These are phyloP conservation scores for Aspergillus carlsbadensis DNA, from an alignment of 495 filamentous ascomycete genomes.

Conservation along the genomic window DNA sequence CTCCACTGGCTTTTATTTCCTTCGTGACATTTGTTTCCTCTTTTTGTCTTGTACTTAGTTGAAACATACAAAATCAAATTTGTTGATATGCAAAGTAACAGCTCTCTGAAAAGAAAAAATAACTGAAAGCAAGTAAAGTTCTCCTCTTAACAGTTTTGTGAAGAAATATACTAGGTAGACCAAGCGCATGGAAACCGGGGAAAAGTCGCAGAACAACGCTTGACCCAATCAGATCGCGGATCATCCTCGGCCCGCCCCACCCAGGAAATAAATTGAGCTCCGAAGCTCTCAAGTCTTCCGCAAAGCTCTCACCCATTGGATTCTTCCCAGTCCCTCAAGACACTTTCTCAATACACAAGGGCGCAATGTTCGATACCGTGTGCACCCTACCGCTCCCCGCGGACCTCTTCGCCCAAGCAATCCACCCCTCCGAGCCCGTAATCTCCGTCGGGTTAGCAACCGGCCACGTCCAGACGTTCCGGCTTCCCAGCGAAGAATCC, in stretches of 20 bases:
- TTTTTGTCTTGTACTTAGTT: neutral
- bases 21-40: neutral
- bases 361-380: conserved; percentile 74
- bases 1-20: neutral
- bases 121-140: too few relatives aligned
- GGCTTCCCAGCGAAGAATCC: conserved; percentile 60
- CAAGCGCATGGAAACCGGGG: neutral
- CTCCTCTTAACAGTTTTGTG: too few relatives aligned
- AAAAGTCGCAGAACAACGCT: too few relatives aligned
- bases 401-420: conserved; percentile 84
- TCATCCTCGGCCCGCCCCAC: conserved; percentile 27
- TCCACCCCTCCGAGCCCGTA: conserved; percentile 80
- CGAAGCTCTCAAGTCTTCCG: conserved; percentile 2
- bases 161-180: too few relatives aligned
- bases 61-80: neutral
- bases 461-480: conserved; percentile 85
- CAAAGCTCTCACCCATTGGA: neutral
- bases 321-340: neutral
- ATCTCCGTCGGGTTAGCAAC: conserved; percentile 80
- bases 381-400: conserved; percentile 84
- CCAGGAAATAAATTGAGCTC: conserved; percentile 10
- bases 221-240: conserved; percentile 12
- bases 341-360: neutral
- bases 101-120: too few relatives aligned
- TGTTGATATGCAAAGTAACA: neutral